Evolutionary conservation across 495 filamentous ascomycete species (phyloP).

Genomic region (Penicillium waksmanii): DNA sequence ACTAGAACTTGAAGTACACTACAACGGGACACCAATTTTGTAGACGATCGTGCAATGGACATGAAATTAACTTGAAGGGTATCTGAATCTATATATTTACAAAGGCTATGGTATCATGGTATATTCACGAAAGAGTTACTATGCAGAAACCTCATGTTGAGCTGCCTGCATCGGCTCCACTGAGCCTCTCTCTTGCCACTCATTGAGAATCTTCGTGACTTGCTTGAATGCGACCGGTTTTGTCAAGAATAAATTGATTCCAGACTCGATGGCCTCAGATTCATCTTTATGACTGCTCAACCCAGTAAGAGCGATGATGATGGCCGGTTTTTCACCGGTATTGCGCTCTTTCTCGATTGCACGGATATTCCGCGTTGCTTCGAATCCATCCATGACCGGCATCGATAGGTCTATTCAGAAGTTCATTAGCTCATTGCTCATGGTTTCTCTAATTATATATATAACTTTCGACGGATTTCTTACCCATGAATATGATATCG

Average conservation of each 20-base stretch:
- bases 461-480: neutral
- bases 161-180: neutral
- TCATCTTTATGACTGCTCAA: conserved; percentile 64
- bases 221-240: conserved; percentile 64
- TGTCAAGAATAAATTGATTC: conserved; percentile 72
- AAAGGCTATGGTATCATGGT: no score
- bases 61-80: no score
- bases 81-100: no score
- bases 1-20: no score
- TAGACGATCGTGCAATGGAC: no score
- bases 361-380: conserved; percentile 65
- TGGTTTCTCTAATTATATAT: neutral
- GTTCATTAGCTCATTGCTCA: neutral
- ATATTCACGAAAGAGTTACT: neutral
- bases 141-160: neutral
- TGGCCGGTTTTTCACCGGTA: conserved; percentile 34
- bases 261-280: conserved; percentile 63
- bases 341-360: conserved; percentile 54
- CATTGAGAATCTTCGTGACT: conserved; percentile 46
- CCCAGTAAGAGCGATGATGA: conserved; percentile 71
- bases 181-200: conserved; percentile 35
- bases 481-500: conserved; percentile 58
- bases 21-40: no score
- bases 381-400: conserved; percentile 75
- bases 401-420: conserved; percentile 61